Conservation (phyloP, 345 rosid species). For the Salix purpurea region DNA sequence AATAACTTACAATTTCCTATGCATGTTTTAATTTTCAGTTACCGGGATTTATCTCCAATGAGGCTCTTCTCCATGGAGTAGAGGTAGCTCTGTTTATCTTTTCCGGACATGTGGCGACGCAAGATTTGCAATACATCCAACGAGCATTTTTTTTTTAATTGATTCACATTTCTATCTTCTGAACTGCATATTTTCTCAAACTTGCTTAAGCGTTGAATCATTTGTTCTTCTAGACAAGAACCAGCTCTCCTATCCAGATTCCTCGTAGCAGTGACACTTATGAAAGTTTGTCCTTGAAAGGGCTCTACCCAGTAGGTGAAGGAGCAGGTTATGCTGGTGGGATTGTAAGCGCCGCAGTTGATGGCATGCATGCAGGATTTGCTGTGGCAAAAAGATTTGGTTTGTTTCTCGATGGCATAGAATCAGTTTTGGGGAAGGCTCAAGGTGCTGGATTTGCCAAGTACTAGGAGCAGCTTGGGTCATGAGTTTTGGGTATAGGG, state of each 20-base stretch:
- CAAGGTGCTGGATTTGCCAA: conserved; percentile 54
- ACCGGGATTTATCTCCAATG: conserved; percentile 80
- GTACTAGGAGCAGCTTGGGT: conserved; percentile 36
- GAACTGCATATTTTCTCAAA: not conserved
- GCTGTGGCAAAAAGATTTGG: conserved; percentile 68
- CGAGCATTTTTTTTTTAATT: not conserved
- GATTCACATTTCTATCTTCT: not conserved
- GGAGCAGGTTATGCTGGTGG: conserved; percentile 99
- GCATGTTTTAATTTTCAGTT: conserved; percentile 45
- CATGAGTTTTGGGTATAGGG: not conserved
- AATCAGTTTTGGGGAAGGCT: conserved; percentile 63
- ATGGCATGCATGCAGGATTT: conserved; percentile 86
- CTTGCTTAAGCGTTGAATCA: not conserved
- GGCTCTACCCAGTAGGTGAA: conserved; percentile 92
- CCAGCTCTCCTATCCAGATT: conserved; percentile 85
- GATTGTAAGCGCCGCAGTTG: conserved; percentile 95
- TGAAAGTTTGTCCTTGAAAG: conserved; percentile 70
- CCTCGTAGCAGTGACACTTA: conserved; percentile 59
- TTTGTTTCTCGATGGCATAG: conserved; percentile 51
- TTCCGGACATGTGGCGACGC: not conserved
- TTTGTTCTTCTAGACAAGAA: conserved; percentile 61
- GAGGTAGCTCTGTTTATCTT: conserved; percentile 48
- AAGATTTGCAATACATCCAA: not conserved
- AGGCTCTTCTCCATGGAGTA: conserved; percentile 91
- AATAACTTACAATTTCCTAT: conserved; percentile 5